These are phyloP conservation scores for Phytophthora hybrid DNA, from an alignment of 352 stramenopile species.

Conservation along the genomic window DNA sequence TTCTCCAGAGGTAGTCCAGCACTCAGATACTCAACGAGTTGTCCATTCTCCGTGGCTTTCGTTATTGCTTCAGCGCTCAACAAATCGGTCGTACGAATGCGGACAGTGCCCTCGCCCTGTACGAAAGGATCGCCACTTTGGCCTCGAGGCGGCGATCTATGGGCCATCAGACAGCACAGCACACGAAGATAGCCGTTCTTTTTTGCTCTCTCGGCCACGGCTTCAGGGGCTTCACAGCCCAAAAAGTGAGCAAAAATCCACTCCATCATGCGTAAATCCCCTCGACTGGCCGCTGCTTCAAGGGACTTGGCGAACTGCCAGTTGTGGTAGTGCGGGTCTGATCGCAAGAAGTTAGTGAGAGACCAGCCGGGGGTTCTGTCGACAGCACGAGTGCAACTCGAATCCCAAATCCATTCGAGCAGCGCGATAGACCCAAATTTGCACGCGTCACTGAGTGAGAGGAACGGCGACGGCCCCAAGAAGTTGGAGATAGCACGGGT, in stretches of 20 bases:
- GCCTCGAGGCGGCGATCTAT: neutral
- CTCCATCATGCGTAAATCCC: constrained; percentile 4
- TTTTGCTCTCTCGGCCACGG: neutral
- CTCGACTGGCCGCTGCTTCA: neutral
- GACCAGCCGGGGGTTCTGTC: constrained; percentile 13
- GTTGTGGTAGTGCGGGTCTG: constrained; percentile 12
- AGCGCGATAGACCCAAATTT: neutral
- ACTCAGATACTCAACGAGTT: constrained; percentile 2
- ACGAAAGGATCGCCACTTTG: neutral
- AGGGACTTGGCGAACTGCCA: constrained; percentile 12
- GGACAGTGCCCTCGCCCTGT: neutral
- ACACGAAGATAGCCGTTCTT: constrained; percentile 3
- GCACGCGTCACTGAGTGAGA: constrained; percentile 13
- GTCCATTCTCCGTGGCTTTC: constrained; percentile 14
- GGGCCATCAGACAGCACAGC: constrained; percentile 2
- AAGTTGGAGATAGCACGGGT: constrained; percentile 8
- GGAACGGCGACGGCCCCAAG: neutral
- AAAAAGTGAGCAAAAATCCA: constrained; percentile 19
- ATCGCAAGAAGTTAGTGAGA: constrained; percentile 19
- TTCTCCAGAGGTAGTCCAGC: constrained; percentile 1
- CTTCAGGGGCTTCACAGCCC: constrained; percentile 1
- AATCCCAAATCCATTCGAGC: constrained; percentile 15
- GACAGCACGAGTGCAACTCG: constrained; percentile 10
- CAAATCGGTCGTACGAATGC: neutral
- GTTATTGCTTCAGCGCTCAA: neutral